Conservation (phyloP, 1,139 yeast genomes). For the Suhomyces chickasaworum region DNA sequence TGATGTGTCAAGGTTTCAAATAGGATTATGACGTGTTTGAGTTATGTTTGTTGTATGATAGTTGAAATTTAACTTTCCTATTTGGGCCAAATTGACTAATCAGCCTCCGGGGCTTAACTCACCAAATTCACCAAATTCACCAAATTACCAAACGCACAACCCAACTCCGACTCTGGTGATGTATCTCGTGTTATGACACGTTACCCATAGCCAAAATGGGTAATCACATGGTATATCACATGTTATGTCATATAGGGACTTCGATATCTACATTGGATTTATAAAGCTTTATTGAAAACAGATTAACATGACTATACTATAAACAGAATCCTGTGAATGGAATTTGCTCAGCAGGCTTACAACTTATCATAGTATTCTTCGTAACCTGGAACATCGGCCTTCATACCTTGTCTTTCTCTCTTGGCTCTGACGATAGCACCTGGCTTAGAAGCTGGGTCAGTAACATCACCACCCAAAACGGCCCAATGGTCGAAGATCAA, state of each 20-base stretch:
- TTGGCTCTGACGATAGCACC: slow-evolving; percentile 88
- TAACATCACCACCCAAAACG: slow-evolving; percentile 85
- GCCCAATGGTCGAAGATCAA: slow-evolving; percentile 99
- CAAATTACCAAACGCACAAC: no score
- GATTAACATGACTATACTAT: slow-evolving; percentile 15
- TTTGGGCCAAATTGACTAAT: no score
- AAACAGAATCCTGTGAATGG: slow-evolving; percentile 10
- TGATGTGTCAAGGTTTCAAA: no score
- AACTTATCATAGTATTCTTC: slow-evolving; percentile 99
- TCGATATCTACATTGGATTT: slow-evolving; percentile 5
- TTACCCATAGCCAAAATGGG: no score
- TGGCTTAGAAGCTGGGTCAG: slow-evolving; percentile 90
- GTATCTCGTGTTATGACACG: not conserved
- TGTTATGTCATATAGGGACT: no score
- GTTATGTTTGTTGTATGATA: not conserved
- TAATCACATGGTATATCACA: no score
- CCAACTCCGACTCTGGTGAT: not conserved
- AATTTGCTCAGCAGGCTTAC: slow-evolving; percentile 46
- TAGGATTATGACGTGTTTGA: not conserved
- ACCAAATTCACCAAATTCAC: no score
- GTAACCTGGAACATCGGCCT: slow-evolving; percentile 97
- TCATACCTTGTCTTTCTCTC: slow-evolving; percentile 97
- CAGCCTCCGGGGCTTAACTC: no score
- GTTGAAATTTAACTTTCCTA: no score
- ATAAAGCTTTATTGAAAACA: slow-evolving; percentile 8